phyloP scores from a whole-genome alignment of 2,329 filamentous ascomycete genomes.

The Eutypa lata region DNA sequence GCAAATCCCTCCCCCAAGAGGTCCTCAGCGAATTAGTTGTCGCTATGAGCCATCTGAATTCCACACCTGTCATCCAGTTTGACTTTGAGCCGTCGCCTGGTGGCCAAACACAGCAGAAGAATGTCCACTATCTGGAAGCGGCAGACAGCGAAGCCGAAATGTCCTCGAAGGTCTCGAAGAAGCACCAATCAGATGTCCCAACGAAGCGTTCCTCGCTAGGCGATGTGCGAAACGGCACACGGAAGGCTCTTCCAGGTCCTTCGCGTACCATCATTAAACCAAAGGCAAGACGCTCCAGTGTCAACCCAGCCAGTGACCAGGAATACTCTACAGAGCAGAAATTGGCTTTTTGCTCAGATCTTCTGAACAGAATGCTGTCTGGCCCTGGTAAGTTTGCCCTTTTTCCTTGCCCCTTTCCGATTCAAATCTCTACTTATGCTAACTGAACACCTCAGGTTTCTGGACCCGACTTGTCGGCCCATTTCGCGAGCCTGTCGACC shows the following conservation, averaged over 20 bases:
- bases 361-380: conserved; percentile 58
- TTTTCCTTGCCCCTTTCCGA: too few relatives aligned
- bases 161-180: conserved; percentile 27
- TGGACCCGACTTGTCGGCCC: conserved; percentile 65
- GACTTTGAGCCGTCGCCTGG: conserved; percentile 17
- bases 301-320: conserved; percentile 21
- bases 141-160: conserved; percentile 38
- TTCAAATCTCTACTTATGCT: not conserved
- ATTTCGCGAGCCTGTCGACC: conserved; percentile 59
- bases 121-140: conserved; percentile 47
- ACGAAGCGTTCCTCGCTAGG: conserved; percentile 14
- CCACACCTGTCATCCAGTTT: conserved; percentile 30
- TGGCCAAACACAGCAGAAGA: conserved; percentile 34
- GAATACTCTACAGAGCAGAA: conserved; percentile 41
- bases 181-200: conserved; percentile 36
- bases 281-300: conserved; percentile 27
- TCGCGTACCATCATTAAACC: conserved; percentile 29
- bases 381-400: conserved; percentile 48
- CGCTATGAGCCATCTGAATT: conserved; percentile 55
- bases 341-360: conserved; percentile 55
- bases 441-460: conserved; percentile 43
- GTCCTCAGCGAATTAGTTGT: conserved; percentile 62
- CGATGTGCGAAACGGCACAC: conserved; percentile 16
- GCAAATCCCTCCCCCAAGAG: conserved; percentile 58
- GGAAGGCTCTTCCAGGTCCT: conserved; percentile 25